Conservation (phyloP, 805 yeast species). For the Myxozyma melibiosi region DNA sequence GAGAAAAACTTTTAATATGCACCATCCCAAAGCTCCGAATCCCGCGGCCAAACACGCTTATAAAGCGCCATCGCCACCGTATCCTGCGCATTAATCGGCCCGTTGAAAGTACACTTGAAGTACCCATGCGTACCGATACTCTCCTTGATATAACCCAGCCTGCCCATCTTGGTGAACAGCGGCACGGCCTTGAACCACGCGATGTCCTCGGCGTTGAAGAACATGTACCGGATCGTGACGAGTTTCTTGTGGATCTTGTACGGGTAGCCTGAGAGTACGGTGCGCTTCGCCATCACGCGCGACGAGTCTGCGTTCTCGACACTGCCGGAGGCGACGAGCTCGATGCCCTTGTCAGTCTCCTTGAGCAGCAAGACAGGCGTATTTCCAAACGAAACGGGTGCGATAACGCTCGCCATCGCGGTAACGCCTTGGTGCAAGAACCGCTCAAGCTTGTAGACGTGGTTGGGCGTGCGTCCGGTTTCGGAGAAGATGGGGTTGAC, state of each 20-base stretch:
- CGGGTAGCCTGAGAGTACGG: conserved; percentile 89
- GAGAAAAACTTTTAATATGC: conserved; percentile 7
- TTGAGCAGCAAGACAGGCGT: conserved; percentile 85
- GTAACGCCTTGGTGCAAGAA: conserved; percentile 77
- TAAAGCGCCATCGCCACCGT: conserved; percentile 90
- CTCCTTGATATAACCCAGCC: conserved; percentile 93
- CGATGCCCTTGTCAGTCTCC: conserved; percentile 43
- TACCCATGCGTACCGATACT: conserved; percentile 98
- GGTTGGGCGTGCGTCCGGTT: conserved; percentile 71
- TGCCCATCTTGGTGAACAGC: conserved; percentile 86
- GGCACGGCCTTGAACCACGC: conserved; percentile 89
- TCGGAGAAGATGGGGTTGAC: conserved; percentile 84
- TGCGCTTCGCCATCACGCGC: conserved; percentile 83
- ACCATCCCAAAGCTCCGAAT: conserved; percentile 25
- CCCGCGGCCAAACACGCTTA: conserved; percentile 87
- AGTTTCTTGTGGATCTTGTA: conserved; percentile 91
- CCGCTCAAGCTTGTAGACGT: conserved; percentile 83
- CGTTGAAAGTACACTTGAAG: conserved; percentile 93
- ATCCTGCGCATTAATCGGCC: conserved; percentile 87
- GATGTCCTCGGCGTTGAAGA: conserved; percentile 88
- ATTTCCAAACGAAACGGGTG: conserved; percentile 76
- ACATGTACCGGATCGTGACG: conserved; percentile 95
- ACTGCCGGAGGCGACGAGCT: conserved; percentile 85
- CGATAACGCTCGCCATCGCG: conserved; percentile 80
- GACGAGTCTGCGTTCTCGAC: conserved; percentile 83